Evolutionary conservation across 1,139 yeast species (phyloP).

Genomic region (Zygosaccharomyces pseudobailii): DNA sequence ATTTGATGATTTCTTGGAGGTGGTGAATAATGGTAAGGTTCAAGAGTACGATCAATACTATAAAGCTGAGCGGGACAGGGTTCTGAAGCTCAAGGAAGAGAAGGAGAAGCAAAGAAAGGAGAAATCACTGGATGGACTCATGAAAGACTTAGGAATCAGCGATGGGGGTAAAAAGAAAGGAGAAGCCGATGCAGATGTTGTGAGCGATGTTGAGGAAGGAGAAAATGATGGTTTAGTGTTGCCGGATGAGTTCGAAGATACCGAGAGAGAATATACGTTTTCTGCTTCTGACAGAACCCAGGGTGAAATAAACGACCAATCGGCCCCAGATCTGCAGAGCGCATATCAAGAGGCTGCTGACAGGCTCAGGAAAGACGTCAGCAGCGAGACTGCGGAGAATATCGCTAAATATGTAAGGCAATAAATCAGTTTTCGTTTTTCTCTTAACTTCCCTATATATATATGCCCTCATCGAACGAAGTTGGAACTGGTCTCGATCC

Average conservation of each 20-base stretch:
- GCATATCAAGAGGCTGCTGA: slow-evolving; percentile 72
- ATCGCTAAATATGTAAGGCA: slow-evolving; percentile 60
- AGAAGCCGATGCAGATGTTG: slow-evolving; percentile 54
- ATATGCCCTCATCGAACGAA: slow-evolving; percentile 65
- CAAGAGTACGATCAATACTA: slow-evolving; percentile 83
- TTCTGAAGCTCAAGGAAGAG: slow-evolving; percentile 70
- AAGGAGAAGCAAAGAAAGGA: slow-evolving; percentile 71
- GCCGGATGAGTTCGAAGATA: slow-evolving; percentile 56
- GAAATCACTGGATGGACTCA: slow-evolving; percentile 61
- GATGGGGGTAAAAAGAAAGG: slow-evolving; percentile 33
- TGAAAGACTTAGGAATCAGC: slow-evolving; percentile 76
- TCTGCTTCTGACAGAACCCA: slow-evolving; percentile 58
- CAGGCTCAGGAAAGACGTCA: slow-evolving; percentile 54
- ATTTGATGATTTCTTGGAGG: slow-evolving; percentile 78
- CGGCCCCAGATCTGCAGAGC: slow-evolving; percentile 55
- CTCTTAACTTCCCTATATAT: slow-evolving; percentile 1
- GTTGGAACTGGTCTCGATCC: slow-evolving; percentile 65
- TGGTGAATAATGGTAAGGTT: slow-evolving; percentile 73
- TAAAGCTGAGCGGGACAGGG: slow-evolving; percentile 79
- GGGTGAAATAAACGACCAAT: slow-evolving; percentile 51
- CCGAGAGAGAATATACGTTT: slow-evolving; percentile 67
- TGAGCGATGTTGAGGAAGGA: slow-evolving; percentile 61
- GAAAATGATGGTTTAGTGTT: slow-evolving; percentile 60
- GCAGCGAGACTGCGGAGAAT: slow-evolving; percentile 63
- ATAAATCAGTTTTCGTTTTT: slow-evolving; percentile 10